Evolutionary conservation across 2,329 filamentous ascomycete genomes (phyloP).

Genomic region (Exophiala mesophila): DNA sequence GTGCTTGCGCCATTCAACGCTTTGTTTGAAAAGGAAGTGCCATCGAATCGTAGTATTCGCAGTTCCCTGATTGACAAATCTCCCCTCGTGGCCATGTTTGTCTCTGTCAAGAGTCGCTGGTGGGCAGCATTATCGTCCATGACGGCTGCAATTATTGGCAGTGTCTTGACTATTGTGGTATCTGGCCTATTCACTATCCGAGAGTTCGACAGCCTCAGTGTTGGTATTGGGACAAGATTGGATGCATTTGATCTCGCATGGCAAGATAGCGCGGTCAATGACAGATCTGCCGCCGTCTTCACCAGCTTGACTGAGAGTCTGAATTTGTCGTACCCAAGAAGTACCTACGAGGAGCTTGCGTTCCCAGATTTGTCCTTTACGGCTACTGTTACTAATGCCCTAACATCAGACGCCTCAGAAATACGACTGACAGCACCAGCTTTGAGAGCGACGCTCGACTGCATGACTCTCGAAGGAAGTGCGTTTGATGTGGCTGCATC

Average conservation of each 20-base stretch:
- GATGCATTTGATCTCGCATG: conserved; percentile 25
- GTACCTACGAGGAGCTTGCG: conserved; percentile 20
- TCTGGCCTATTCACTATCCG: conserved; percentile 31
- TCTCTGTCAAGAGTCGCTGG: conserved; percentile 2
- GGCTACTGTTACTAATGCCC: background rate
- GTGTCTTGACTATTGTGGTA: conserved; percentile 25
- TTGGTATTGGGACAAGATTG: conserved; percentile 19
- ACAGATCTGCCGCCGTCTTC: conserved; percentile 15
- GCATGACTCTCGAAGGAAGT: background rate
- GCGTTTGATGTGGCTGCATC: conserved; percentile 6
- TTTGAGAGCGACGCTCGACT: conserved; percentile 13
- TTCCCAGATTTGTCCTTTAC: conserved; percentile 13
- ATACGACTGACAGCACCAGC: conserved; percentile 4
- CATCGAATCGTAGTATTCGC: background rate
- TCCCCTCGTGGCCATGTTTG: conserved; percentile 11
- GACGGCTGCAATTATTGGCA: conserved; percentile 20
- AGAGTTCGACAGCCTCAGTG: conserved; percentile 13
- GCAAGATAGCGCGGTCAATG: conserved; percentile 13
- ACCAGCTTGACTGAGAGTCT: conserved; percentile 18
- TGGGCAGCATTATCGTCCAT: conserved; percentile 22
- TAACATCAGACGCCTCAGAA: background rate
- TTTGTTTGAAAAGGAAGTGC: background rate
- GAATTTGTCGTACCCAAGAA: conserved; percentile 13
- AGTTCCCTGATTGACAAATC: conserved; percentile 5
- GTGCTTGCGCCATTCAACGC: conserved; percentile 17